These are phyloP conservation scores for Syncephalis plumigaleata DNA, from an alignment of 371 early-diverging fungal species.

Conservation along the genomic window DNA sequence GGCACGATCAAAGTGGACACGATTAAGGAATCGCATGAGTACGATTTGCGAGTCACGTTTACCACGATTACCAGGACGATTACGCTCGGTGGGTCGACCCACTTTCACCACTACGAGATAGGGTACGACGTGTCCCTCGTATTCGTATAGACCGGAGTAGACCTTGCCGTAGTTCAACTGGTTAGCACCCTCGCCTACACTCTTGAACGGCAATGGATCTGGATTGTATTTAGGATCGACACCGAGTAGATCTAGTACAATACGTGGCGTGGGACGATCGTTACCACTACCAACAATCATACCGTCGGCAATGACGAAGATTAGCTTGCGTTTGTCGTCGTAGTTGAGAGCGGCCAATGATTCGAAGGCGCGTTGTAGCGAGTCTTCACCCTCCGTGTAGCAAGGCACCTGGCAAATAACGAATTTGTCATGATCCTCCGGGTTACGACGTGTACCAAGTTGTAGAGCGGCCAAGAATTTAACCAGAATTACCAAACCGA, in stretches of 20 bases:
- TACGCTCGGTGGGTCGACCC: conserved; percentile 44
- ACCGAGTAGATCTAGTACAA: conserved; percentile 69
- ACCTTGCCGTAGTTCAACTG: conserved; percentile 82
- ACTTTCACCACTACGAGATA: conserved; percentile 71
- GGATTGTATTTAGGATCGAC: conserved; percentile 62
- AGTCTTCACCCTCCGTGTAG: conserved; percentile 69
- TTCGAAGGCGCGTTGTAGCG: conserved; percentile 45
- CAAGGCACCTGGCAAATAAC: conserved; percentile 81
- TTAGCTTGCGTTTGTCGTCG: conserved; percentile 47
- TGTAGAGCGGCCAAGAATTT: conserved; percentile 88
- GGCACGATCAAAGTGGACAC: conserved; percentile 45
- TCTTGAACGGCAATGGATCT: conserved; percentile 68
- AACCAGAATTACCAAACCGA: conserved; percentile 69
- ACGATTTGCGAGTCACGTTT: conserved; percentile 76
- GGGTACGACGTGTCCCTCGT: conserved; percentile 63
- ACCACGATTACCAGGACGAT: conserved; percentile 73
- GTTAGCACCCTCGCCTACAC: conserved; percentile 68
- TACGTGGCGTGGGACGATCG: conserved; percentile 76
- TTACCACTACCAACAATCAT: conserved; percentile 83
- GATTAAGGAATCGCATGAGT: conserved; percentile 61
- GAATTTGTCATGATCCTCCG: conserved; percentile 79
- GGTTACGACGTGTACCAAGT: conserved; percentile 47
- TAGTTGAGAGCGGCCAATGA: conserved; percentile 46
- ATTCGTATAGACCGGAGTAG: conserved; percentile 74
- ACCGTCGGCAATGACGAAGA: conserved; percentile 69